Evolutionary conservation across 768 basidiomycete genomes (phyloP), one percentile per base, ranked within the genome.

Genomic region (Termitomyces sp.): DNA sequence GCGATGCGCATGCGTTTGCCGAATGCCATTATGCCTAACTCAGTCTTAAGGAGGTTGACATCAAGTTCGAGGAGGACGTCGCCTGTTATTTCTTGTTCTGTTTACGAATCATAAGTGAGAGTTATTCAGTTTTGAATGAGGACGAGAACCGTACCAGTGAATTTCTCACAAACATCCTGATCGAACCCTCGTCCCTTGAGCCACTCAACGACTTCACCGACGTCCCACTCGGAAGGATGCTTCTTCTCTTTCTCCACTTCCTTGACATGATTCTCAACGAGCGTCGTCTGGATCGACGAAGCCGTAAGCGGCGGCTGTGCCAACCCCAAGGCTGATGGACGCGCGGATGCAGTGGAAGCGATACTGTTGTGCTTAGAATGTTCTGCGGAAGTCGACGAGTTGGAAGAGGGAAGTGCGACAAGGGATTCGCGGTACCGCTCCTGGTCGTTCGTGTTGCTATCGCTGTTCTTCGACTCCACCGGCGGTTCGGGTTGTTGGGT

Each of bases 71-170:
- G 86, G 7, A 99, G 84, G 36, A 98, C 92, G 67, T 99, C 97
- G 20, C 97, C 97, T 0, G 95, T 92, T 57, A 99, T 98, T 77
- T 99, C 97, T 86, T 99, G 95, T 76, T 98, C 96, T 95, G 71
- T 45, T 20, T 16, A 62, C 44, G 20, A 61, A 64, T 33, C 64
- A 53, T 44, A 52, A 39, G 38, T 12, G 22, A 39, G 7, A 57
- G 15, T 33, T 20, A n/a, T 16, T 45, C 35, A 24, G 20, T 28
- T n/a, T 3, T 40, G 18, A 4, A 32, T 22, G n/a, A 7, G 15
- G 3, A 60, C 38, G 38, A 28, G 28, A 28, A 32, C 78, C 85
- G 63, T 66, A 93, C 94, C 94, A 45, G 82, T 86, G 70, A 99
- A 98, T 71, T 92, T 96, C 59, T 86, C 84, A 66, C 90, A 89